Percentiles rank a stretch among this genome's conserved stretches.
phyloP scores from a whole-genome alignment of 371 early-diverging fungal species.

The Saksenaea vasiformis region DNA sequence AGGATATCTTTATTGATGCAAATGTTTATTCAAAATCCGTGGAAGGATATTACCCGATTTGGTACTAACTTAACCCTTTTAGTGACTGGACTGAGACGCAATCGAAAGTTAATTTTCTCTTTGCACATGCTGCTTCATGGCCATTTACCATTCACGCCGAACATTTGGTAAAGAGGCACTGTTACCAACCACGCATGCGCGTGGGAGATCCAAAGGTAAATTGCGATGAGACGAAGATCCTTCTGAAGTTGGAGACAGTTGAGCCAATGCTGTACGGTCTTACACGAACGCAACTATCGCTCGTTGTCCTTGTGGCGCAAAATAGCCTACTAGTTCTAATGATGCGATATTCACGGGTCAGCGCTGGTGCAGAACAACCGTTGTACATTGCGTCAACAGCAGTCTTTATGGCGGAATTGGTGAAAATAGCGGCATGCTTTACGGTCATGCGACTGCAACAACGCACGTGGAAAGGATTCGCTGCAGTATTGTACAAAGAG shows the following conservation, averaged over 20 bases:
- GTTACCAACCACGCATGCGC: not conserved
- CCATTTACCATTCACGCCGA: not conserved
- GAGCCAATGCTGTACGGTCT: not conserved
- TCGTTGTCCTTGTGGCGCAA: conserved; percentile 59
- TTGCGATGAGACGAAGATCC: not conserved
- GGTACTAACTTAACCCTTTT: too few relatives aligned
- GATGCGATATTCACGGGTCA: conserved; percentile 64
- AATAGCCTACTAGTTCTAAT: conserved; percentile 66
- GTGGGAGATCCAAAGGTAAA: not conserved
- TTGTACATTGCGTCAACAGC: conserved; percentile 71
- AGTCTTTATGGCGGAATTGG: conserved; percentile 65
- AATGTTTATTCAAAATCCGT: not conserved
- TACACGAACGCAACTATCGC: conserved; percentile 39
- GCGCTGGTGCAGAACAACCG: conserved; percentile 48
- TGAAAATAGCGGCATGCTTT: conserved; percentile 54
- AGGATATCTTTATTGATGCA: not conserved
- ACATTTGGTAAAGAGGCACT: not conserved
- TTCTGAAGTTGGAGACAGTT: not conserved
- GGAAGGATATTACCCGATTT: not conserved
- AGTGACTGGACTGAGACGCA: too few relatives aligned
- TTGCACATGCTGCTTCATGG: not conserved
- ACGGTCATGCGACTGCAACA: conserved; percentile 37
- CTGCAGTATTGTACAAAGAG: conserved; percentile 47
- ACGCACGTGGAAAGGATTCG: conserved; percentile 21
- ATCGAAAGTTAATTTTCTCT: too few relatives aligned